Conservation (phyloP, 495 filamentous ascomycete genomes). For the Aspergillus biplanus region DNA sequence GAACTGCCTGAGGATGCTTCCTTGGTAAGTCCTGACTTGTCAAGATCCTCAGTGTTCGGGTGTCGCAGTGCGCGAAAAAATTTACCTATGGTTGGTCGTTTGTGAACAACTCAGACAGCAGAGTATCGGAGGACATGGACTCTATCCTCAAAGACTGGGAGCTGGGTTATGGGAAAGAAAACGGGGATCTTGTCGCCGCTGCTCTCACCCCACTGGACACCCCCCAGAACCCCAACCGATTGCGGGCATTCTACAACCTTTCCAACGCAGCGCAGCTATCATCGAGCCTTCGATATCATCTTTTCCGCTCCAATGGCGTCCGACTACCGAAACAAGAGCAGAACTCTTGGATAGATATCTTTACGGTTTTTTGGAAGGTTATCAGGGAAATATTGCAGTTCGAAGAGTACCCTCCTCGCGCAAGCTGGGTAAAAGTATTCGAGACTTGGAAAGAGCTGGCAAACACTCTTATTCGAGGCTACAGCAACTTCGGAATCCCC, state of each 20-base stretch:
- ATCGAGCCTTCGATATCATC: conserved; percentile 61
- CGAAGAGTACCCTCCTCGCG: conserved; percentile 47
- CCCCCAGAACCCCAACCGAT: conserved; percentile 55
- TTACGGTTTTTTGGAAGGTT: conserved; percentile 80
- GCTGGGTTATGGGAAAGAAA: conserved; percentile 53
- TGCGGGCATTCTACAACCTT: conserved; percentile 63
- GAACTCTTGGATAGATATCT: conserved; percentile 81
- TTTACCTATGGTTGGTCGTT: background rate
- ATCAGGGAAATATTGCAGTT: conserved; percentile 66
- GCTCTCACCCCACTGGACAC: conserved; percentile 70
- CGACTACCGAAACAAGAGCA: conserved; percentile 65
- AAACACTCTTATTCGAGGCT: conserved; percentile 71
- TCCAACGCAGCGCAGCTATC: conserved; percentile 61
- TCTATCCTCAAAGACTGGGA: conserved; percentile 63
- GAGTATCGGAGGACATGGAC: conserved; percentile 55
- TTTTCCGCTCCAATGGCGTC: conserved; percentile 59
- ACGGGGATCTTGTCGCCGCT: conserved; percentile 68
- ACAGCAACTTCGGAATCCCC: conserved; percentile 68
- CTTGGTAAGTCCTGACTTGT: background rate
- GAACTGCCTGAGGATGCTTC: background rate
- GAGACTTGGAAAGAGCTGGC: conserved; percentile 82
- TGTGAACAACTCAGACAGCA: background rate
- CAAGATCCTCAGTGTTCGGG: no score
- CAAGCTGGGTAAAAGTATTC: conserved; percentile 75
- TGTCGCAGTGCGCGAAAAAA: background rate